Evolutionary conservation across 2,329 filamentous ascomycete genomes (phyloP).

Genomic region (Fusarium liriodendri): DNA sequence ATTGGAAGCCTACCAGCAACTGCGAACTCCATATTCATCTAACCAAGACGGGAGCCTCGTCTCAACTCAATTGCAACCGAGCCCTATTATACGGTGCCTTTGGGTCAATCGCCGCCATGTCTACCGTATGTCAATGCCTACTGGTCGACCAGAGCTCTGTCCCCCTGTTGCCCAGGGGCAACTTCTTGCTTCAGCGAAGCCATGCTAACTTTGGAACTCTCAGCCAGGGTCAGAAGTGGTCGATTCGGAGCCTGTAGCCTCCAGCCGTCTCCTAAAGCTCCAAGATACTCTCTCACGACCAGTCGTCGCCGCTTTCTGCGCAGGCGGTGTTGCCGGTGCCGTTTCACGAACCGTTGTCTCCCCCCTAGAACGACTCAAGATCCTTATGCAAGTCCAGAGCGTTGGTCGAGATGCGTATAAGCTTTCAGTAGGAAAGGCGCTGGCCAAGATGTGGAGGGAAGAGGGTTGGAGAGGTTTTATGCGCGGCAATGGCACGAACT

Average conservation of each 20-base stretch:
- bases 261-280: constrained; percentile 49
- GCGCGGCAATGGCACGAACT: constrained; percentile 98
- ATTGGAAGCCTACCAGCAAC: constrained; percentile 24
- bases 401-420: constrained; percentile 93
- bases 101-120: constrained; percentile 40
- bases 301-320: constrained; percentile 90
- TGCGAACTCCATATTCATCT: constrained; percentile 24
- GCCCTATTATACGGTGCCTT: constrained; percentile 12
- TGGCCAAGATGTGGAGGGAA: constrained; percentile 95
- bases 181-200: not conserved
- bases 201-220: constrained; percentile 27
- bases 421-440: constrained; percentile 86
- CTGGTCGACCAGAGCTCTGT: not conserved
- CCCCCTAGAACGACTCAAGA: constrained; percentile 94
- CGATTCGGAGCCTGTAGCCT: constrained; percentile 41
- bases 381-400: constrained; percentile 96
- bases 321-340: constrained; percentile 92
- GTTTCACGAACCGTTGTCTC: constrained; percentile 98
- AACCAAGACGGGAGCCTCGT: constrained; percentile 30
- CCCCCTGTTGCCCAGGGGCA: not conserved
- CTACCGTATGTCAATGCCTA: constrained; percentile 43
- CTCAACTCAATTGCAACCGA: constrained; percentile 40
- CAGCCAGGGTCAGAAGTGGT: constrained; percentile 44
- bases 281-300: constrained; percentile 77
- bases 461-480: constrained; percentile 98